A percentile compares a stretch with the other conserved stretches of the same genome.
phyloP scores from a whole-genome alignment of 768 basidiomycete species.

The Crucibulum laeve region DNA sequence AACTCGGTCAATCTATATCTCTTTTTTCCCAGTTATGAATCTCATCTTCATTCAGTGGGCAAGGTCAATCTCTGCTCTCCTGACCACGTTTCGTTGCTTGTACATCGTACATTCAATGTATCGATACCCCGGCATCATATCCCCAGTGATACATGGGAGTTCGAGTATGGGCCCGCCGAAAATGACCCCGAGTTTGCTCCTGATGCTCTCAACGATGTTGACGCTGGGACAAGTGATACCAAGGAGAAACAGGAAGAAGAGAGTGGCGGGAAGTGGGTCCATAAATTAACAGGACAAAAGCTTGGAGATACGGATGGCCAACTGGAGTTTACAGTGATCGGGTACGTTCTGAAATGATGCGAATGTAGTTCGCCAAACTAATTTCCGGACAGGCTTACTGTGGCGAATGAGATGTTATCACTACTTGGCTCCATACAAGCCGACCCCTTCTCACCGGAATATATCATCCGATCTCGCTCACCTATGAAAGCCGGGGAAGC shows the following conservation, averaged over 20 bases:
- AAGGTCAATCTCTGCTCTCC: constrained; percentile 86
- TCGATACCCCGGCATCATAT: constrained; percentile 94
- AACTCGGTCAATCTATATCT: constrained; percentile 51
- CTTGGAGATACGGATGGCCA: constrained; percentile 67
- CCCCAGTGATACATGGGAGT: constrained; percentile 73
- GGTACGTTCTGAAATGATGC: constrained; percentile 43
- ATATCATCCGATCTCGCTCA: constrained; percentile 28
- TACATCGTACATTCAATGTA: constrained; percentile 91
- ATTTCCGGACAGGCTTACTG: constrained; percentile 55
- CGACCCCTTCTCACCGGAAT: constrained; percentile 68
- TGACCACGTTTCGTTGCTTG: constrained; percentile 86
- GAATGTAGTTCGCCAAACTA: neutral
- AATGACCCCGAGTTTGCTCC: constrained; percentile 71
- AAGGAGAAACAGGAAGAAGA: constrained; percentile 27
- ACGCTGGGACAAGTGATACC: constrained; percentile 10
- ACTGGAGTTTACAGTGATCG: constrained; percentile 83
- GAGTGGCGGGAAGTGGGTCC: constrained; percentile 75
- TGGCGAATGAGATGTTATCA: constrained; percentile 93
- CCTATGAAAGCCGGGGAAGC: constrained; percentile 14
- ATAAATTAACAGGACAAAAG: constrained; percentile 59
- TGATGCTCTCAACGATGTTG: constrained; percentile 20
- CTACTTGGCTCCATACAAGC: constrained; percentile 78
- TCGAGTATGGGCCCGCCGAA: constrained; percentile 81
- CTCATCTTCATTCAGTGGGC: constrained; percentile 48
- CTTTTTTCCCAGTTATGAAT: constrained; percentile 1